phyloP scores from a whole-genome alignment of 306 rosid species.

The Sicyos baderoa region DNA sequence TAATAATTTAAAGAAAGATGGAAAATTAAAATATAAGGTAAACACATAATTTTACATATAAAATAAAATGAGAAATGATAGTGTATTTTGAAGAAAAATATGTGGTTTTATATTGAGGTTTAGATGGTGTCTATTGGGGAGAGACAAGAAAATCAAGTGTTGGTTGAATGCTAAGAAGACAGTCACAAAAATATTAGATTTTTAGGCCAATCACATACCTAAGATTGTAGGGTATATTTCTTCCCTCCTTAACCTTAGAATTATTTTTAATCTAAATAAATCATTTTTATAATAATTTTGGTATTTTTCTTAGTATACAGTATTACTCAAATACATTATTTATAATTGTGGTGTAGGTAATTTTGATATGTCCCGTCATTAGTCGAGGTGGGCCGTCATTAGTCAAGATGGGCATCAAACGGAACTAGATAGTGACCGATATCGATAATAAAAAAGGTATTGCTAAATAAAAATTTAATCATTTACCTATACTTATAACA shows the following conservation, averaged over 20 bases:
- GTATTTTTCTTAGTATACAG: not conserved
- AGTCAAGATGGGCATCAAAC: too few relatives aligned
- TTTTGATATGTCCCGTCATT: too few relatives aligned
- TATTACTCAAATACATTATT: too few relatives aligned
- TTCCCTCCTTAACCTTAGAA: not conserved
- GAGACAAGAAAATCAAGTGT: not conserved
- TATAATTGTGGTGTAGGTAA: too few relatives aligned
- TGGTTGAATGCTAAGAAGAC: constrained; percentile 1
- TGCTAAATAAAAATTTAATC: too few relatives aligned
- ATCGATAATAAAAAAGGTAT: too few relatives aligned
- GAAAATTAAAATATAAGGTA: not conserved
- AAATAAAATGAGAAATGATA: not conserved
- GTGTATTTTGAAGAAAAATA: not conserved
- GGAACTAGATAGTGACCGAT: too few relatives aligned
- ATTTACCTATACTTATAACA: too few relatives aligned
- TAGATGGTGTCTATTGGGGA: not conserved
- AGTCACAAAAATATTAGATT: not conserved
- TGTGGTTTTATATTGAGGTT: not conserved
- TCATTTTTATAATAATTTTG: not conserved
- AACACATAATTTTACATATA: not conserved
- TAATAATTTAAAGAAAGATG: not conserved
- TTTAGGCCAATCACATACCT: constrained; percentile 1
- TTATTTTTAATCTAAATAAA: not conserved
- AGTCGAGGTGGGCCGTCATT: too few relatives aligned
- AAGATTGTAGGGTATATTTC: not conserved